Evolutionary conservation across 345 rosid genomes (phyloP).

Genomic region (Sonneratia caseolaris): DNA sequence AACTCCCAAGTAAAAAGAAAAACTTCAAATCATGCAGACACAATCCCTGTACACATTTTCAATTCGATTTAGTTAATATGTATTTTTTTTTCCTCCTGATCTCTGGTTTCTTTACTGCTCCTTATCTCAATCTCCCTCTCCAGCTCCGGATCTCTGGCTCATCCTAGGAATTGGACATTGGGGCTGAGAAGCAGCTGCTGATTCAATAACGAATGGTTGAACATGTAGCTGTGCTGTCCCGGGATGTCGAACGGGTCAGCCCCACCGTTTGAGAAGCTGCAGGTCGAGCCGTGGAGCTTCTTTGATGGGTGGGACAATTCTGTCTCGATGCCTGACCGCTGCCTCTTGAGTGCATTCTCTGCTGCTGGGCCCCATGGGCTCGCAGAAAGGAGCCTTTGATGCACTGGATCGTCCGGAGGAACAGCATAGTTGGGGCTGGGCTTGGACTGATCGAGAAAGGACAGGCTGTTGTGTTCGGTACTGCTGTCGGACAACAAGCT

Average conservation of each 20-base stretch:
- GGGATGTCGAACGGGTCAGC: slow-evolving; percentile 23
- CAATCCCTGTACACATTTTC: slow-evolving; percentile 2
- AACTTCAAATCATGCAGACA: background rate
- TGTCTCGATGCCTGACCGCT: background rate
- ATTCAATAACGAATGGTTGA: slow-evolving; percentile 16
- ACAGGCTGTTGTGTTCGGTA: slow-evolving; percentile 4
- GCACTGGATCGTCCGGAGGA: background rate
- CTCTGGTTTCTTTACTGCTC: background rate
- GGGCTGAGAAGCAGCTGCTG: slow-evolving; percentile 11
- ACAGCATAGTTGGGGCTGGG: background rate
- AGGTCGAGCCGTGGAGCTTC: slow-evolving; percentile 27
- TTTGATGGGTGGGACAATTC: slow-evolving; percentile 21
- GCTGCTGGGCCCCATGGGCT: background rate
- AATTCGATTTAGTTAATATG: background rate
- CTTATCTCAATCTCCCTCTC: background rate
- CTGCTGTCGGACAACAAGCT: slow-evolving; percentile 49
- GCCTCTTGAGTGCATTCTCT: slow-evolving; percentile 2
- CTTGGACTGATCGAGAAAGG: background rate
- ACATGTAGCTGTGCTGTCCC: slow-evolving; percentile 26
- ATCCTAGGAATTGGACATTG: slow-evolving; percentile 3
- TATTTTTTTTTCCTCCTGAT: background rate
- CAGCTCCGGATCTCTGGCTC: background rate
- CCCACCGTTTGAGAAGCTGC: slow-evolving; percentile 34
- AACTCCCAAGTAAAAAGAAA: too few species aligned
- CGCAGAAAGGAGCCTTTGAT: background rate